A percentile compares a stretch with the other conserved stretches of the same genome.
Conservation (phyloP, 768 basidiomycete species). For the Amanita exitialis region DNA sequence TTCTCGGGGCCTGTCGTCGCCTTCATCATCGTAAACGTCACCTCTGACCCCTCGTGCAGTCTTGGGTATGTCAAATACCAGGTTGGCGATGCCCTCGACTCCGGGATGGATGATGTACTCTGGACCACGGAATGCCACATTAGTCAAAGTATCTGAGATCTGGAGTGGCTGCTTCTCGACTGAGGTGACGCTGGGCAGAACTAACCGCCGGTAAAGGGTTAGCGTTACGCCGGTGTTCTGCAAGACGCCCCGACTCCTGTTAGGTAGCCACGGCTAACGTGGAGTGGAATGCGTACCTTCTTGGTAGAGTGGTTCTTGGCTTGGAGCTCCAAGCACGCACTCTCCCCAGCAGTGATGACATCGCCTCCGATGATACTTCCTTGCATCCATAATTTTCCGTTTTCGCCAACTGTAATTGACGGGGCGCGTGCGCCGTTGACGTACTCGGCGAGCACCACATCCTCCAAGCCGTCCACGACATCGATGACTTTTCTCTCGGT, state of each 20-base stretch:
- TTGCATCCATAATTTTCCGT: slow-evolving; percentile 72
- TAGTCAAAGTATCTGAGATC: slow-evolving; percentile 57
- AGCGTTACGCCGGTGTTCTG: slow-evolving; percentile 64
- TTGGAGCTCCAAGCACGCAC: slow-evolving; percentile 63
- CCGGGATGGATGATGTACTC: slow-evolving; percentile 72
- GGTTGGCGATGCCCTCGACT: slow-evolving; percentile 65
- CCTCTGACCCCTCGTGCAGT: slow-evolving; percentile 56
- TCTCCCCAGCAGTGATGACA: slow-evolving; percentile 56
- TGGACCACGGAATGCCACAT: slow-evolving; percentile 60
- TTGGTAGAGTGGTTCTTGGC: slow-evolving; percentile 77
- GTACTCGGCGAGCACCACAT: slow-evolving; percentile 20
- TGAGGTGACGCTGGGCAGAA: slow-evolving; percentile 34
- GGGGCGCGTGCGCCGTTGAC: slow-evolving; percentile 25
- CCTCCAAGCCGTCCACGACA: slow-evolving; percentile 48
- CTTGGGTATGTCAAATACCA: slow-evolving; percentile 73
- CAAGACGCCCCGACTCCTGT: not conserved
- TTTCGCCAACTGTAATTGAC: slow-evolving; percentile 60
- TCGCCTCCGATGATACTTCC: slow-evolving; percentile 50
- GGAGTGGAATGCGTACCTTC: slow-evolving; percentile 39
- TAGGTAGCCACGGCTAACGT: slow-evolving; percentile 3
- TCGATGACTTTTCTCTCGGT: slow-evolving; percentile 50
- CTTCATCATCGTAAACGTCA: slow-evolving; percentile 36
- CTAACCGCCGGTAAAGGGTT: slow-evolving; percentile 49
- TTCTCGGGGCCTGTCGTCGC: slow-evolving; percentile 27
- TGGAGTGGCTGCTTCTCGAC: slow-evolving; percentile 40